Evolutionary conservation across 2,329 filamentous ascomycete genomes (phyloP), one percentile per base, ranked within the genome.

Genomic region (Cladophialophora carrionii): DNA sequence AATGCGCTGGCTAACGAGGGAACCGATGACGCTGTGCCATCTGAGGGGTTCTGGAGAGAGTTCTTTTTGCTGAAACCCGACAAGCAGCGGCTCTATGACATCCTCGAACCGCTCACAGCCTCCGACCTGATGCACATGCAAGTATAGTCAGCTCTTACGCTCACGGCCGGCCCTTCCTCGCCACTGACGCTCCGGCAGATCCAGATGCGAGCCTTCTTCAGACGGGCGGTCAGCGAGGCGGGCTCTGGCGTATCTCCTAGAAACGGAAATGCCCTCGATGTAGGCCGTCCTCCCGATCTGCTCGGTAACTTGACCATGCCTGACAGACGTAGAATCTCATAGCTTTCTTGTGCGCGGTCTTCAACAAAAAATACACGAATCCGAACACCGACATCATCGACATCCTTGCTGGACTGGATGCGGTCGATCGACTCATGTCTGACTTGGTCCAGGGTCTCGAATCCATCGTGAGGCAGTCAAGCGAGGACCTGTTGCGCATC

Each of bases 311-410:
- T 31, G 7, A 26, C 17, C 37, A 29, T 69, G 60, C 14, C 61
- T 79, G 73, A 82, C 81, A 80, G 75, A 80, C 78, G 3, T 76
- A 98, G 91, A 98, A 93, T 66, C 84, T 98, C 74, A 92, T 90
- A 76, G 88, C 90, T 55, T 97, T 98, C 78, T 84, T 99, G 75
- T 88, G 89, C 57, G 87, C 88, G 61, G 85, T 96, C 20, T 82
- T 98, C 67, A 86, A 86, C 64, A 99, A 98, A 79, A 92, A 90
- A 76, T 99, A 96, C 77, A 92, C 91, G 26, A 97, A 97, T 73
- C 91, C 93, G 5, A 97, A 92, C 77, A 95, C 95, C 57, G 95
- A 98, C 78, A 90, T 97, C 72, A 96, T 99, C 74, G 88, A 89
- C 63, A 84, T 98, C 37, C 84, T 99, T 56, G 91, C 93, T 4